phyloP scores from a whole-genome alignment of 495 filamentous ascomycete species.

The Tuber magnatum region DNA sequence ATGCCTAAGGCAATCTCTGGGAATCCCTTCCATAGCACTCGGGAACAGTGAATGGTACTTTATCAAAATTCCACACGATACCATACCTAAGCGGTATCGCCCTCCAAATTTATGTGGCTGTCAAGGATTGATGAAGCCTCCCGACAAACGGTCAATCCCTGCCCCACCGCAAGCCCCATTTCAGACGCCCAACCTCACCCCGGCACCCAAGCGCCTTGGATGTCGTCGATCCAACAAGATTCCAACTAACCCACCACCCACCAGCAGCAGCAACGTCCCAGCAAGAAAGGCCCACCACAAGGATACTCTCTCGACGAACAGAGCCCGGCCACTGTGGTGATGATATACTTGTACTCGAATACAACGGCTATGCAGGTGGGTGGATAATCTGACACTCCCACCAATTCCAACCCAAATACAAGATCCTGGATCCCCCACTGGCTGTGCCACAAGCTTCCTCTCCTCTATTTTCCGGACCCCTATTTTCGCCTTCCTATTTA shows the following conservation, averaged over 20 bases:
- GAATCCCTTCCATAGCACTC: constrained; percentile 2
- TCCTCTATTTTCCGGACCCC: too few species aligned
- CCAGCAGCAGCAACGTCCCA: background rate
- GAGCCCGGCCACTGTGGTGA: background rate
- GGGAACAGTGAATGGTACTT: background rate
- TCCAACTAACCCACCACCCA: background rate
- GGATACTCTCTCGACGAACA: background rate
- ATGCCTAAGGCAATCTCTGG: constrained; percentile 6
- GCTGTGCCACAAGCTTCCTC: constrained; percentile 19
- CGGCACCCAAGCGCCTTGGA: background rate
- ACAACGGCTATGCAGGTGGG: background rate
- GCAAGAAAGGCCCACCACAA: background rate
- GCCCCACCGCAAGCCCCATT: background rate
- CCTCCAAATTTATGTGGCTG: background rate
- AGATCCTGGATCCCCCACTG: background rate
- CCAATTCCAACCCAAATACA: constrained; percentile 8
- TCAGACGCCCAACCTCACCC: background rate
- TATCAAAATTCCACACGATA: background rate
- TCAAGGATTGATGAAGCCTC: background rate
- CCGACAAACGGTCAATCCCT: background rate
- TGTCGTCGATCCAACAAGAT: background rate
- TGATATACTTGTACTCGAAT: background rate
- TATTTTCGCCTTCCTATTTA: too few species aligned
- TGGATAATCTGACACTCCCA: constrained; percentile 23
- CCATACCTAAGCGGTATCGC: background rate